Evolutionary conservation across 805 yeast species (phyloP).

Genomic region (Yarrowia porcina): DNA sequence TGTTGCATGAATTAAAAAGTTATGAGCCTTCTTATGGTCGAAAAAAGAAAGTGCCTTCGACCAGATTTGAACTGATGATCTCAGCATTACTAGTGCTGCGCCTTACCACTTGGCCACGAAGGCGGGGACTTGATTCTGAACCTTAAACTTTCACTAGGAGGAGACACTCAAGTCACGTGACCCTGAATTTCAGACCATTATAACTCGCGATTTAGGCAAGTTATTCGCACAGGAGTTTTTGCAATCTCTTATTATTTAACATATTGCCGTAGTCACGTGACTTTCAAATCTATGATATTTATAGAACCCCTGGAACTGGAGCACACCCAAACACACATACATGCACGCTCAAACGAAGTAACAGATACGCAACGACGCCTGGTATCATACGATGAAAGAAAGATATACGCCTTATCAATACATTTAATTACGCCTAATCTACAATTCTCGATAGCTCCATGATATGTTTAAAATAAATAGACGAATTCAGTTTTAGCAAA

Average conservation of each 20-base stretch:
- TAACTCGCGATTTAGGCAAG: neutral
- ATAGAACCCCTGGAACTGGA: too few relatives aligned
- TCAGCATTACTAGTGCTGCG: slow-evolving; percentile 25
- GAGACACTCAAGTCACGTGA: neutral
- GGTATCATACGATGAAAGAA: too few relatives aligned
- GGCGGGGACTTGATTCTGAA: neutral
- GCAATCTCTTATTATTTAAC: too few relatives aligned
- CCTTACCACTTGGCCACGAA: slow-evolving; percentile 26
- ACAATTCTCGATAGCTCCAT: neutral
- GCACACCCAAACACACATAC: too few relatives aligned
- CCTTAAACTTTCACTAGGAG: neutral
- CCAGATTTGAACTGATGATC: slow-evolving; percentile 25
- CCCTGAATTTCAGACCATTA: neutral
- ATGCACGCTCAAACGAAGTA: too few relatives aligned
- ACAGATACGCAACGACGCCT: too few relatives aligned
- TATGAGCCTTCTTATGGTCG: too few relatives aligned
- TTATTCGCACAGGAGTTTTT: neutral
- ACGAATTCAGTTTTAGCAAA: slow-evolving; percentile 6
- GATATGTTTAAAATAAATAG: slow-evolving; percentile 7
- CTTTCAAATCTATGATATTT: too few relatives aligned
- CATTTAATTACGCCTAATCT: neutral
- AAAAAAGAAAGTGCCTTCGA: slow-evolving; percentile 14
- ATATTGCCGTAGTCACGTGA: too few relatives aligned
- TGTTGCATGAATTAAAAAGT: too few relatives aligned
- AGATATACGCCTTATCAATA: too few relatives aligned